Evolutionary conservation across 192 early-diverging fungal species (phyloP).

Genomic region (Entophlyctis luteolus): DNA sequence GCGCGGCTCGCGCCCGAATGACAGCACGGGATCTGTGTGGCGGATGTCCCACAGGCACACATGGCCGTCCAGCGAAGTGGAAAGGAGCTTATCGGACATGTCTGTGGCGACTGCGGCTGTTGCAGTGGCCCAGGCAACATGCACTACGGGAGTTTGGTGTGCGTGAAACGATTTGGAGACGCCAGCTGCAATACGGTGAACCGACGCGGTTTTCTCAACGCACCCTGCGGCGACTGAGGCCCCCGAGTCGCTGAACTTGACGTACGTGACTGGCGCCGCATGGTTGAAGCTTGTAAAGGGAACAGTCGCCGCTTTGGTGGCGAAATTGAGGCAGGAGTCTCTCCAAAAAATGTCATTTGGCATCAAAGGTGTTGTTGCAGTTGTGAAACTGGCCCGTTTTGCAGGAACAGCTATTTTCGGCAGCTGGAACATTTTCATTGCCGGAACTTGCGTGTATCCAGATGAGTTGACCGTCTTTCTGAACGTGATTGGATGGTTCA

Average conservation of each 20-base stretch:
- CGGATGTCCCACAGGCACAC: conserved; percentile 30
- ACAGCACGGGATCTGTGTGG: conserved; percentile 3
- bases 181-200: background rate
- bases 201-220: conserved; percentile 22
- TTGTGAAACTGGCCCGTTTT: background rate
- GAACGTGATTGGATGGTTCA: conserved; percentile 45
- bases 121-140: conserved; percentile 24
- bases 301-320: background rate
- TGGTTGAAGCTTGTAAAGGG: conserved; percentile 15
- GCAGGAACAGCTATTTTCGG: conserved; percentile 1
- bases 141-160: conserved; percentile 24
- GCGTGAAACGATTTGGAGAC: conserved; percentile 12
- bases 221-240: conserved; percentile 17
- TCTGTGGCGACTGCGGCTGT: background rate
- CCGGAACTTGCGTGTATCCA: conserved; percentile 35
- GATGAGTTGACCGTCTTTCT: conserved; percentile 40
- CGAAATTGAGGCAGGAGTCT: conserved; percentile 5
- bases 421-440: conserved; percentile 24
- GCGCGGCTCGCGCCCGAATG: background rate
- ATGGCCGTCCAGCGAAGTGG: conserved; percentile 23
- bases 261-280: conserved; percentile 18
- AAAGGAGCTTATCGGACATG: conserved; percentile 16
- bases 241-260: conserved; percentile 24
- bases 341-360: background rate
- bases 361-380: background rate